Conservation (phyloP, 768 basidiomycete species). For the Amanita molliuscula region DNA sequence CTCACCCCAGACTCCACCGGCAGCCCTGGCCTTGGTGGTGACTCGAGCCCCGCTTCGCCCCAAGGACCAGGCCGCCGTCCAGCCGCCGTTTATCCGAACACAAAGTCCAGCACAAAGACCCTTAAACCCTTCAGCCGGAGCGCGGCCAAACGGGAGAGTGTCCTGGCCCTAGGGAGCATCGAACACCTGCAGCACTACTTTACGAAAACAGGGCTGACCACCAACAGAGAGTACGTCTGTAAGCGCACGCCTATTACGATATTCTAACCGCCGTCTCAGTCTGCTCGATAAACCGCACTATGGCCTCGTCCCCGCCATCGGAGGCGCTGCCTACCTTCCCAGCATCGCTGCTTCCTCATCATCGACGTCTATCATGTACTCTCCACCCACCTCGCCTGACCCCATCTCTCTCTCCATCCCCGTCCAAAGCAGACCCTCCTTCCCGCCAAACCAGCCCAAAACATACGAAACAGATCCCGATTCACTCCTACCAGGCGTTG, state of each 20-base stretch:
- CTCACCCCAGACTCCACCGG: conserved; percentile 58
- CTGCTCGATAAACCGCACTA: conserved; percentile 40
- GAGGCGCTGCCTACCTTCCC: conserved; percentile 39
- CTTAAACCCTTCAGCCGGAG: conserved; percentile 83
- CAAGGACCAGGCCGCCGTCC: conserved; percentile 35
- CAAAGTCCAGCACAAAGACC: conserved; percentile 59
- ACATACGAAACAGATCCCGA: conserved; percentile 69
- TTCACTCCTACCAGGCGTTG: conserved; percentile 63
- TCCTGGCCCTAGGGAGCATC: conserved; percentile 92
- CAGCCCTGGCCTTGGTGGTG: conserved; percentile 15
- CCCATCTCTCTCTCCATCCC: conserved; percentile 55
- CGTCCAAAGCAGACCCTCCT: conserved; percentile 35
- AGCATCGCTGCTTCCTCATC: conserved; percentile 30
- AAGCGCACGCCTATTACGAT: not conserved
- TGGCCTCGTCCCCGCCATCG: conserved; percentile 71
- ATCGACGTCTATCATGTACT: not conserved
- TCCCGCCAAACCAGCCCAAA: conserved; percentile 37
- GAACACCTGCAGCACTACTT: conserved; percentile 95
- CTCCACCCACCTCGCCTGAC: not conserved
- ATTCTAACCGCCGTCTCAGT: conserved; percentile 11
- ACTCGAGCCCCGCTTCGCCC: conserved; percentile 9
- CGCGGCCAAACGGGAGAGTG: conserved; percentile 88
- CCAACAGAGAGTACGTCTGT: conserved; percentile 54
- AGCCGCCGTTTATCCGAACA: conserved; percentile 71
- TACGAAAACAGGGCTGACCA: conserved; percentile 73